phyloP scores from a whole-genome alignment of 192 early-diverging fungal genomes.

The Umbelopsis sp. region DNA sequence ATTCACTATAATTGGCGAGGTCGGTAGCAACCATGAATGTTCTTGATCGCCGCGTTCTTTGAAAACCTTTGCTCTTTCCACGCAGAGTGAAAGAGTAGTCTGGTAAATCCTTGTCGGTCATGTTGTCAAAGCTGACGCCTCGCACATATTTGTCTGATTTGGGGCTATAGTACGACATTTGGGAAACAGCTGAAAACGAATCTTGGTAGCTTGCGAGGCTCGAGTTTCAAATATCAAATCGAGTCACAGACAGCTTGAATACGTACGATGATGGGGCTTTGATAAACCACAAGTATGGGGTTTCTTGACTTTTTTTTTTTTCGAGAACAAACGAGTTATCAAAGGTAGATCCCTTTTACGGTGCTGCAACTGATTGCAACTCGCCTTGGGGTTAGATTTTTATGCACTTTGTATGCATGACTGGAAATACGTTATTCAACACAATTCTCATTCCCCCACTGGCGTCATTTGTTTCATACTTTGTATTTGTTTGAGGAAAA shows the following conservation, averaged over 20 bases:
- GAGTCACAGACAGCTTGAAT: too few species aligned
- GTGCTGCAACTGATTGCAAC: too few species aligned
- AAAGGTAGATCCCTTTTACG: too few species aligned
- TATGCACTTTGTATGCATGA: too few species aligned
- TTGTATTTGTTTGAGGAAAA: background rate
- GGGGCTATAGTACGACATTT: background rate
- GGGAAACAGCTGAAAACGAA: background rate
- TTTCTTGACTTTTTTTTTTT: too few species aligned
- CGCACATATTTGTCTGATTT: slow-evolving; percentile 32
- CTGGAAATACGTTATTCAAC: too few species aligned
- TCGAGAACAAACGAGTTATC: too few species aligned
- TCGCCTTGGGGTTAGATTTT: too few species aligned
- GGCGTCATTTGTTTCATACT: background rate
- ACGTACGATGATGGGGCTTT: too few species aligned
- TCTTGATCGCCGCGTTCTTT: slow-evolving; percentile 35
- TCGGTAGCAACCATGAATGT: slow-evolving; percentile 57
- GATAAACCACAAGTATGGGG: too few species aligned
- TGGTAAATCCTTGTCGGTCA: slow-evolving; percentile 38
- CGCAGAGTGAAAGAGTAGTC: slow-evolving; percentile 51
- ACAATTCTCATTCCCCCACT: background rate
- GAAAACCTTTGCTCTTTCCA: slow-evolving; percentile 46
- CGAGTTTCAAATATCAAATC: too few species aligned
- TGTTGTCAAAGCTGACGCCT: slow-evolving; percentile 41
- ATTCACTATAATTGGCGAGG: slow-evolving; percentile 50
- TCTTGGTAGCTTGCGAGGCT: too few species aligned